phyloP scores from a whole-genome alignment of 768 basidiomycete genomes.

The Termitomyces bulborhizus region DNA sequence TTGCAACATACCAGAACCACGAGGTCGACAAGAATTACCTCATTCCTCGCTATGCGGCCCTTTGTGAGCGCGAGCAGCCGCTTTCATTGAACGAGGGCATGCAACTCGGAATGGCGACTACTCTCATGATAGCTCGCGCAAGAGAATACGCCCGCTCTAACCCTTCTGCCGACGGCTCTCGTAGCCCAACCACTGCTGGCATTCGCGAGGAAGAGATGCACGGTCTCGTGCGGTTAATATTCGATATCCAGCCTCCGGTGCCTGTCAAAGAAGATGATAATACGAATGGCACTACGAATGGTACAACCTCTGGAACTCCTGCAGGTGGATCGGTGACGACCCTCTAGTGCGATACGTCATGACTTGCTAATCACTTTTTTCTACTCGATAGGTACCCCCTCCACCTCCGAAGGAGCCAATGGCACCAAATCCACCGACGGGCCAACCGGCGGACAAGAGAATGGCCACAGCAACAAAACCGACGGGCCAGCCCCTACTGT shows the following conservation, averaged over 20 bases:
- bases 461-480: neutral
- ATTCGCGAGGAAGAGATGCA: slow-evolving; percentile 13
- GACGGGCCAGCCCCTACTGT: neutral
- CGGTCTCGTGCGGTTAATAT: slow-evolving; percentile 10
- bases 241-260: slow-evolving; percentile 1
- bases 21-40: slow-evolving; percentile 41
- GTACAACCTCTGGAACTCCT: slow-evolving; percentile 4
- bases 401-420: neutral
- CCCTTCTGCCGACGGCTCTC: slow-evolving; percentile 13
- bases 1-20: slow-evolving; percentile 50
- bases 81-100: slow-evolving; percentile 49
- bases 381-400: neutral
- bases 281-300: neutral
- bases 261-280: neutral
- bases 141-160: slow-evolving; percentile 40
- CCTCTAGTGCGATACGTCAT: neutral
- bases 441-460: neutral
- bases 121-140: slow-evolving; percentile 40
- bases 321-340: slow-evolving; percentile 18
- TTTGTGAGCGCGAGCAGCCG: slow-evolving; percentile 46
- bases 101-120: slow-evolving; percentile 46
- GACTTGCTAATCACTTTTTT: slow-evolving; percentile 4
- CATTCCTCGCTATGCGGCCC: slow-evolving; percentile 46
- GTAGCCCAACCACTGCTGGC: slow-evolving; percentile 12
- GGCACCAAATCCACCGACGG: neutral